Evolutionary conservation across 495 filamentous ascomycete species (phyloP).

Genomic region (Lasiosphaeria ovina): DNA sequence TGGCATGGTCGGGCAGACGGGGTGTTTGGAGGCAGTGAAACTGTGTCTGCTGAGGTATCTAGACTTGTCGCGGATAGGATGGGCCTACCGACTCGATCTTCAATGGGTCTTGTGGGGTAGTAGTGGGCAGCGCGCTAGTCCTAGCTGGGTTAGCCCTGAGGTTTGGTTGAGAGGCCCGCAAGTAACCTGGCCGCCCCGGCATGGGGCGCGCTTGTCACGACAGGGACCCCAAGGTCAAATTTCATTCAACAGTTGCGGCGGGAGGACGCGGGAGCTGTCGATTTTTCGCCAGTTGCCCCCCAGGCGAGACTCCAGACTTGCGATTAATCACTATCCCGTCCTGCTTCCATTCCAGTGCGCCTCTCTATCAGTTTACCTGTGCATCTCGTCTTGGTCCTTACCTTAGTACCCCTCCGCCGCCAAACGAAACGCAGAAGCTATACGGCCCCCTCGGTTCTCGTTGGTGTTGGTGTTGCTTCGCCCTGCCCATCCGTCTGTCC

Average conservation of each 20-base stretch:
- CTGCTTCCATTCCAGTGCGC: background rate
- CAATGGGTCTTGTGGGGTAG: slow-evolving; percentile 20
- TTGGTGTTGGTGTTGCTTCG: background rate
- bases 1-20: slow-evolving; percentile 4
- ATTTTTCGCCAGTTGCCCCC: slow-evolving; percentile 27
- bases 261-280: slow-evolving; percentile 15
- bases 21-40: background rate
- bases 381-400: background rate
- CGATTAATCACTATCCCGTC: slow-evolving; percentile 10
- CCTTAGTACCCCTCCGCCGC: slow-evolving; percentile 7
- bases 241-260: slow-evolving; percentile 36
- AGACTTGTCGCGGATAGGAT: background rate
- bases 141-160: slow-evolving; percentile 18
- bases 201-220: slow-evolving; percentile 19
- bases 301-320: background rate
- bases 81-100: background rate
- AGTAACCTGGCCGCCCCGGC: slow-evolving; percentile 15
- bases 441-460: background rate
- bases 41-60: background rate
- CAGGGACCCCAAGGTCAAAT: slow-evolving; percentile 24
- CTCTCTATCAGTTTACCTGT: too few relatives aligned
- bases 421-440: background rate
- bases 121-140: slow-evolving; percentile 17
- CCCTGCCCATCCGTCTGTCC: background rate
- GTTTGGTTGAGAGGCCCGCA: slow-evolving; percentile 36